These are phyloP conservation scores for Rubus parviflorus DNA, from an alignment of 306 rosid species.

Conservation along the genomic window DNA sequence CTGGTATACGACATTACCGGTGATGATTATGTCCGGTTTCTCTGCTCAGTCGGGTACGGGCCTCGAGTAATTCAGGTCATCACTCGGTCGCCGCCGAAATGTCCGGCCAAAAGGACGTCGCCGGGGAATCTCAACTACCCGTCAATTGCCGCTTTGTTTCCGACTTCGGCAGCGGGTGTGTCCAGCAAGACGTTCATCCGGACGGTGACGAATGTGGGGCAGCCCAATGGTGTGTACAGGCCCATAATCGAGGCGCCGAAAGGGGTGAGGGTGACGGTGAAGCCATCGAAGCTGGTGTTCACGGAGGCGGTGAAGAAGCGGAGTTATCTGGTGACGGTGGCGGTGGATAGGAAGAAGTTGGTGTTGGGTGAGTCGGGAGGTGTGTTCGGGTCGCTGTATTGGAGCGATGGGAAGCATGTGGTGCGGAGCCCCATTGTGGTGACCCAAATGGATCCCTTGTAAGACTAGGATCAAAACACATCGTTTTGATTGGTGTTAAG, in stretches of 20 bases:
- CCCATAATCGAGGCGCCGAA: conserved; percentile 51
- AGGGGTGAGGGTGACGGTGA: conserved; percentile 67
- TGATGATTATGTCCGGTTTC: conserved; percentile 58
- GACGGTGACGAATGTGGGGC: conserved; percentile 73
- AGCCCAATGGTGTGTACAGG: conserved; percentile 46
- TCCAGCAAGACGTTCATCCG: conserved; percentile 53
- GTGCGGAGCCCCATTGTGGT: conserved; percentile 90
- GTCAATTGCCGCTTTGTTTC: conserved; percentile 56
- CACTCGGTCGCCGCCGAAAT: conserved; percentile 45
- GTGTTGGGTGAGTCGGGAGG: conserved; percentile 65
- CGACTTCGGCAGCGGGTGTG: conserved; percentile 36
- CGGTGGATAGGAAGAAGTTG: conserved; percentile 48
- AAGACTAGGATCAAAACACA: conserved; percentile 32
- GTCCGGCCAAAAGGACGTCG: conserved; percentile 52
- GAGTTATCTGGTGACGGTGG: conserved; percentile 58
- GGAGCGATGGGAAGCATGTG: conserved; percentile 80
- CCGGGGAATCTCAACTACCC: conserved; percentile 87
- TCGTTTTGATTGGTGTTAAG: conserved; percentile 39
- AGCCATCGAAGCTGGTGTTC: conserved; percentile 65
- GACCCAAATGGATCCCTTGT: conserved; percentile 64
- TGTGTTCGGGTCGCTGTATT: conserved; percentile 69
- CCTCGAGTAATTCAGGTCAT: conserved; percentile 71
- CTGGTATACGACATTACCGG: conserved; percentile 63
- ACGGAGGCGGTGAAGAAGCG: conserved; percentile 52
- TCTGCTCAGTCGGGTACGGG: conserved; percentile 61